These are phyloP conservation scores for Tolypocladium amazonense DNA, from an alignment of 2,329 filamentous ascomycete species.

Conservation along the genomic window DNA sequence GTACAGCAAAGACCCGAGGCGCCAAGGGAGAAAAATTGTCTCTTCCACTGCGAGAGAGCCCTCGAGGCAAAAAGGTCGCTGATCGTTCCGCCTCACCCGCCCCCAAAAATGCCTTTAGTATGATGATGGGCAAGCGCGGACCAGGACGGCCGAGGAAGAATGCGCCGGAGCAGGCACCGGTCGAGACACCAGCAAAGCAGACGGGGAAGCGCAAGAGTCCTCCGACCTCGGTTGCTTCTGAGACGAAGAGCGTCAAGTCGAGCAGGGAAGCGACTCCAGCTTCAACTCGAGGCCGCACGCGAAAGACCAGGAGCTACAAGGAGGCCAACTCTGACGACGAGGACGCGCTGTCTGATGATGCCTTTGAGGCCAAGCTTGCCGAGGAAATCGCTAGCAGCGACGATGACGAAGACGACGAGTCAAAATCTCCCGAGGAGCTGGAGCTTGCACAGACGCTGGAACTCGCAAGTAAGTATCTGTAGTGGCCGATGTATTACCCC, in stretches of 20 bases:
- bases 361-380: slow-evolving; percentile 72
- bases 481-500: slow-evolving; percentile 12
- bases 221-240: slow-evolving; percentile 19
- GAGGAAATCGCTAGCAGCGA: slow-evolving; percentile 41
- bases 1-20: slow-evolving; percentile 6
- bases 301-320: slow-evolving; percentile 37
- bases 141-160: slow-evolving; percentile 12
- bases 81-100: slow-evolving; percentile 8
- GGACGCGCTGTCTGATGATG: slow-evolving; percentile 56
- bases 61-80: slow-evolving; percentile 18
- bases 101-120: slow-evolving; percentile 37
- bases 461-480: slow-evolving; percentile 53
- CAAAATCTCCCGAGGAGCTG: slow-evolving; percentile 45
- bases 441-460: slow-evolving; percentile 59
- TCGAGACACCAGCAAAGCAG: slow-evolving; percentile 9
- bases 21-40: slow-evolving; percentile 12
- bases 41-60: slow-evolving; percentile 25
- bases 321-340: slow-evolving; percentile 23
- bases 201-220: slow-evolving; percentile 22
- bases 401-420: slow-evolving; percentile 19
- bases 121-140: slow-evolving; percentile 40
- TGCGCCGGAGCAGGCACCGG: slow-evolving; percentile 10
- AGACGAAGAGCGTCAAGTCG: slow-evolving; percentile 61
- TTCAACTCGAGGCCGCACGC: slow-evolving; percentile 38
- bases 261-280: slow-evolving; percentile 67